Conservation (phyloP, 1,139 yeast genomes). For the Williopsis jadinii region DNA sequence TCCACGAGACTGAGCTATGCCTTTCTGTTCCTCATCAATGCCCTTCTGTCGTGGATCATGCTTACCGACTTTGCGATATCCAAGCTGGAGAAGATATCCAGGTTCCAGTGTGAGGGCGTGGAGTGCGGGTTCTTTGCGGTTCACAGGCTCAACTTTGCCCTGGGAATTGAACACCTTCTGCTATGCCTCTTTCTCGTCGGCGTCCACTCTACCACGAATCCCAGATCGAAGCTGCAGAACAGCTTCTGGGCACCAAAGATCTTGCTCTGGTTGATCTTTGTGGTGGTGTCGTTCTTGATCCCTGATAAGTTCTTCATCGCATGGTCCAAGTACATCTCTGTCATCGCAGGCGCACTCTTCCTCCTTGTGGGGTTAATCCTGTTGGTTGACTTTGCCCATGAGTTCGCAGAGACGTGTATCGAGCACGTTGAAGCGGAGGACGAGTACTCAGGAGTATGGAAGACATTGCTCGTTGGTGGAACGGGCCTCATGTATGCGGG, state of each 20-base stretch:
- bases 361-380: constrained; percentile 84
- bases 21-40: constrained; percentile 63
- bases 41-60: constrained; percentile 85
- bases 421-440: constrained; percentile 86
- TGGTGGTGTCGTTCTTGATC: constrained; percentile 61
- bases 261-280: constrained; percentile 49
- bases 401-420: constrained; percentile 96
- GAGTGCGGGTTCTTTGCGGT: constrained; percentile 96
- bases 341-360: constrained; percentile 76
- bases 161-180: constrained; percentile 71
- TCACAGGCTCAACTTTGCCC: constrained; percentile 81
- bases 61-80: constrained; percentile 75
- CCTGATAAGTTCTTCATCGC: constrained; percentile 84
- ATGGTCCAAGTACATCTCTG: constrained; percentile 90
- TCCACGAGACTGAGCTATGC: constrained; percentile 87
- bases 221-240: constrained; percentile 79
- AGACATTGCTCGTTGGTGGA: constrained; percentile 74
- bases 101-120: constrained; percentile 71
- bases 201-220: constrained; percentile 71
- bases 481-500: constrained; percentile 79
- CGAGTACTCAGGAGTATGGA: constrained; percentile 66
- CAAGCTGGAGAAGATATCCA: constrained; percentile 66
- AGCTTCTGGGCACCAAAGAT: constrained; percentile 86
- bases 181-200: constrained; percentile 64
- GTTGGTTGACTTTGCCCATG: constrained; percentile 94